Evolutionary conservation across 106 monocot genomes (phyloP), one percentile per base, ranked within the genome.

Genomic region (Agapanthus africanus): DNA sequence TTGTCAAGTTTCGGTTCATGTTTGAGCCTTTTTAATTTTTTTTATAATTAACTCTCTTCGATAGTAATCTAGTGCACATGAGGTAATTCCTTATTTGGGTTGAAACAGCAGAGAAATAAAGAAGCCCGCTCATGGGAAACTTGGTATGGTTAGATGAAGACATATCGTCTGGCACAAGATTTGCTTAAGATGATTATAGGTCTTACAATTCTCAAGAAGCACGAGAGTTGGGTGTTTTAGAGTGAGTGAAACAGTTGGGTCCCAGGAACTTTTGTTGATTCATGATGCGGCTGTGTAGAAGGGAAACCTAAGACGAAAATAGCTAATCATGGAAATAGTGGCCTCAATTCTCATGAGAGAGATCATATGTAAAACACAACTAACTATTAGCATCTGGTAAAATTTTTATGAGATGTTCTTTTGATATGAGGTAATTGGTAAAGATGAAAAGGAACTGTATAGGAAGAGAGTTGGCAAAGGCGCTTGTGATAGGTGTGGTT

Each of bases 91-190:
- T n/a, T n/a, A n/a, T n/a, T n/a, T n/a, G n/a, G n/a, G n/a, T n/a
- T n/a, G 86, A 69, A n/a, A 75, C 49, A 19, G 87, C 72, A 25
- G 79, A 69, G 75, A 87, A 87, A 64, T 81, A 49, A 37, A 91
- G 78, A 22, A 87, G 81, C 68, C 90, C 76, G 27, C 86, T 84
- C 86, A 87, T 81, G 23, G 90, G 83, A 22, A 91, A 91, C 11
- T 87, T 30, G 41, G 54, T 18, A 38, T 27, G 32, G 59, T 70
- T 23, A 91, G 79, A 54, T 78, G 63, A 41, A 72, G 62, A 27
- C 84, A 70, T 33, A 79, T 60, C 74, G 82, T 81, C 31, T 79
- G 82, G 39, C 77, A 83, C n/a, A 91, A 37, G 34, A 87, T 84
- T 40, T 84, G 79, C 21, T 72, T 76, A 69, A 91, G 84, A 47